Percentiles rank a stretch among this genome's conserved stretches.
These are phyloP conservation scores for Diaporthe batatas DNA, from an alignment of 2,329 filamentous ascomycete species.

Conservation along the genomic window DNA sequence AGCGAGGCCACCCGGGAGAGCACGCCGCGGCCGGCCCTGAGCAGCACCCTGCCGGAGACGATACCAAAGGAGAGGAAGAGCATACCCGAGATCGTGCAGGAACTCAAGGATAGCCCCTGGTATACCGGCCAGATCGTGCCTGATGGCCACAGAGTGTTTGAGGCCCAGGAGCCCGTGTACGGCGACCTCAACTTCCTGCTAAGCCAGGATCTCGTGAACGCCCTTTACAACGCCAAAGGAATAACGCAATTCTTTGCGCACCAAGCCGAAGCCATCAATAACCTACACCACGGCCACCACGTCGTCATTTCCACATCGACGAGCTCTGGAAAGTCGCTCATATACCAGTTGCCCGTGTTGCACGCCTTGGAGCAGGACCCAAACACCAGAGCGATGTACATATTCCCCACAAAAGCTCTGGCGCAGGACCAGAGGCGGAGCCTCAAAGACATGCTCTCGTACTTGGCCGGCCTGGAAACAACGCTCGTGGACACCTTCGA, in stretches of 20 bases:
- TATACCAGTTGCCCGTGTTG: conserved; percentile 94
- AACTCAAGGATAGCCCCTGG: conserved; percentile 86
- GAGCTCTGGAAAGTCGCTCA: conserved; percentile 96
- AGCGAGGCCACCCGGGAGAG: conserved; percentile 58
- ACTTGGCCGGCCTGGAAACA: conserved; percentile 82
- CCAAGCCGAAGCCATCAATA: conserved; percentile 94
- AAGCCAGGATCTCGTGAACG: conserved; percentile 94
- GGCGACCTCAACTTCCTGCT: conserved; percentile 88
- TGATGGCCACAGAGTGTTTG: conserved; percentile 91
- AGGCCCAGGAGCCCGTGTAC: conserved; percentile 83
- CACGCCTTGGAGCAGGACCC: conserved; percentile 85
- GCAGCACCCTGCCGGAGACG: conserved; percentile 69
- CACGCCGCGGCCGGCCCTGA: conserved; percentile 50
- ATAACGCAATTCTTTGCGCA: conserved; percentile 92
- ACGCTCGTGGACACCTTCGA: conserved; percentile 93
- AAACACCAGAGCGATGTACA: conserved; percentile 90
- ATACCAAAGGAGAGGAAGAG: conserved; percentile 86
- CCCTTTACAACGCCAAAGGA: conserved; percentile 89
- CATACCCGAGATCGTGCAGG: conserved; percentile 86
- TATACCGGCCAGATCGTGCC: conserved; percentile 94
- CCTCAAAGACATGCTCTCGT: conserved; percentile 85
- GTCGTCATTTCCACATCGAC: conserved; percentile 96
- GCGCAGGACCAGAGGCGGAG: conserved; percentile 95
- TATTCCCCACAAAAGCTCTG: conserved; percentile 96
- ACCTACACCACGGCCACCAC: conserved; percentile 82